Percentiles rank a stretch among this genome's conserved stretches.
Evolutionary conservation across 129 eudicot species (phyloP).

Genomic region (Cynara cardunculus): DNA sequence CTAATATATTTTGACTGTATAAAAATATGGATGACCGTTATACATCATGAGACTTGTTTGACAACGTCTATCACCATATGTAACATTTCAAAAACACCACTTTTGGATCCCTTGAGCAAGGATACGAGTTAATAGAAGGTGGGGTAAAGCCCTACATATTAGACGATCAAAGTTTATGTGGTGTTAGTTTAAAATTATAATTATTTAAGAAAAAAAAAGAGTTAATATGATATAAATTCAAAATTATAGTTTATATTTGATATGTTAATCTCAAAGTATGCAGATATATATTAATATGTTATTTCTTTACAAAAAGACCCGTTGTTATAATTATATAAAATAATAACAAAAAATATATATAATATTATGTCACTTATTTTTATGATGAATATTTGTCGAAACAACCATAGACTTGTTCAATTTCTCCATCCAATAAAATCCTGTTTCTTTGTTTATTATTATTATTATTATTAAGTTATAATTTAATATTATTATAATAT

Average conservation of each 20-base stretch:
- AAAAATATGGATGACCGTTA: not conserved
- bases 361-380: not conserved
- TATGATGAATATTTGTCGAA: not conserved
- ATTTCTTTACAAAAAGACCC: too few species aligned
- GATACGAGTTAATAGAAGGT: not conserved
- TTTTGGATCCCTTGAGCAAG: not conserved
- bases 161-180: not conserved
- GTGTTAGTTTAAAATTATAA: not conserved
- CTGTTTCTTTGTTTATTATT: not conserved
- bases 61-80: not conserved
- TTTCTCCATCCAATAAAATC: not conserved
- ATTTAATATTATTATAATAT: not conserved
- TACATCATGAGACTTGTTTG: not conserved
- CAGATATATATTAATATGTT: too few species aligned
- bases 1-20: not conserved
- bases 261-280: too few species aligned
- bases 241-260: too few species aligned
- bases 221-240: too few species aligned
- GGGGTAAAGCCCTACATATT: not conserved
- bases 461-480: not conserved
- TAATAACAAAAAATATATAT: not conserved
- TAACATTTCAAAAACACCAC: not conserved
- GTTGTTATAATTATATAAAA: not conserved
- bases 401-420: not conserved
- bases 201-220: too few species aligned